These are phyloP conservation scores for Polysphondylium violaceum DNA, from an alignment of 78 protist species.

Conservation along the genomic window DNA sequence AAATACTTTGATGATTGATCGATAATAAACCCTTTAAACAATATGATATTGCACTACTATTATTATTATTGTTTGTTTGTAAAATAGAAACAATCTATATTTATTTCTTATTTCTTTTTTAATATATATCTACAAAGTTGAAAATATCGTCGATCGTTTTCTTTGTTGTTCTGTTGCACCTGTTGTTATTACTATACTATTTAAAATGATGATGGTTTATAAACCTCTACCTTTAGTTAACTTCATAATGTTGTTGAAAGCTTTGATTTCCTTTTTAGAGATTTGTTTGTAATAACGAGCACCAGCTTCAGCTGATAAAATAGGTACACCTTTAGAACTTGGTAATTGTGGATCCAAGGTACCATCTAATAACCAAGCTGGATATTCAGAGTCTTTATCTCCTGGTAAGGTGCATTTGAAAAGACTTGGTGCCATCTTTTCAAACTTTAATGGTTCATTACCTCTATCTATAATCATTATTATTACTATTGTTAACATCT, in stretches of 20 bases:
- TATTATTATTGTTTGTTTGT: not conserved
- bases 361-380: conserved; percentile 39
- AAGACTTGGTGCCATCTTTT: conserved; percentile 14
- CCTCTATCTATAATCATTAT: conserved; percentile 60
- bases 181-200: not conserved
- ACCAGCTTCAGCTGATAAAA: conserved; percentile 68
- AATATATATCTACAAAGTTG: no score
- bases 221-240: conserved; percentile 70
- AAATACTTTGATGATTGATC: not conserved
- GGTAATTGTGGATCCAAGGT: conserved; percentile 45
- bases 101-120: not conserved
- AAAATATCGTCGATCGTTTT: not conserved
- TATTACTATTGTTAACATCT: not conserved
- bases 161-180: not conserved
- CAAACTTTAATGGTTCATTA: conserved; percentile 42
- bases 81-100: not conserved
- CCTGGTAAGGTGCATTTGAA: conserved; percentile 19
- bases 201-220: not conserved
- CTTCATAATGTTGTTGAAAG: conserved; percentile 41
- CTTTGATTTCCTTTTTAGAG: conserved; percentile 35
- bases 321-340: conserved; percentile 38
- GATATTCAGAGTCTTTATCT: conserved; percentile 18
- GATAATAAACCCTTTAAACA: not conserved
- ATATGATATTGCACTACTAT: not conserved
- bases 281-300: conserved; percentile 61